Base-by-base conservation (phyloP, 192 early-diverging fungal species). In the Chytriomyces confervae region DNA sequence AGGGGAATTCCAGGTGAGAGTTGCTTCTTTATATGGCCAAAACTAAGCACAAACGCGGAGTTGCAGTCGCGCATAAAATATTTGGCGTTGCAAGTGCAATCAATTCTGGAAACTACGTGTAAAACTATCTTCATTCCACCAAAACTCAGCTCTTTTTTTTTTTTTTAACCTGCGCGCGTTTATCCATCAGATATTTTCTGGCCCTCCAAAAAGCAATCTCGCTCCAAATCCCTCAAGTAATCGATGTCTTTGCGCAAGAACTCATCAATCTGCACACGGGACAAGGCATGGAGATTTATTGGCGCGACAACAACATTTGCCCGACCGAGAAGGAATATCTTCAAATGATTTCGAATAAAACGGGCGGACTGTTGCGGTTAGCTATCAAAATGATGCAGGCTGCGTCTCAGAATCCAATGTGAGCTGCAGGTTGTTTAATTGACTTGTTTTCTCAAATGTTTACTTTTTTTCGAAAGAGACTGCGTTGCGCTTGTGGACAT, bases 281-380 rank as follows among this genome's bases (percentile, higher is more conserved):
- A 5, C 98, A 99, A 86, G 98, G 98, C 16, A 95, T 97, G 94
- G 98, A 99, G 65, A 84, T 99, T 23, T 94, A 95, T 67, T 99
- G 96, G 95, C 86, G 98, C 46, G 98, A 99, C 61, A 92, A 89
- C 27, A 77, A 92, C 61, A 93, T 89, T 3, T 98, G 97, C 84
- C 98, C 98, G 0, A 91, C 91, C 16, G 96, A 99, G 80, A 89
- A 91, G 13, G 92, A 98, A 72, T 99, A 95, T 74, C 79, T 99
- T 77, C 87, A 93, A 50, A 99, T 99, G 97, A 94, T 99, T 11
- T 84, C 87, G 60, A 95, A 99, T 82, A 99, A 99, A 86, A 99
- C 98, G 4, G 96, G 97, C 45, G 98, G 97, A n/a, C 82, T 99
- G 11, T 88, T 99, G 70, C 84, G 97, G 47, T 86, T 99, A 18